Conservation (phyloP, 805 yeast genomes). For the Saturnispora hagleri region DNA sequence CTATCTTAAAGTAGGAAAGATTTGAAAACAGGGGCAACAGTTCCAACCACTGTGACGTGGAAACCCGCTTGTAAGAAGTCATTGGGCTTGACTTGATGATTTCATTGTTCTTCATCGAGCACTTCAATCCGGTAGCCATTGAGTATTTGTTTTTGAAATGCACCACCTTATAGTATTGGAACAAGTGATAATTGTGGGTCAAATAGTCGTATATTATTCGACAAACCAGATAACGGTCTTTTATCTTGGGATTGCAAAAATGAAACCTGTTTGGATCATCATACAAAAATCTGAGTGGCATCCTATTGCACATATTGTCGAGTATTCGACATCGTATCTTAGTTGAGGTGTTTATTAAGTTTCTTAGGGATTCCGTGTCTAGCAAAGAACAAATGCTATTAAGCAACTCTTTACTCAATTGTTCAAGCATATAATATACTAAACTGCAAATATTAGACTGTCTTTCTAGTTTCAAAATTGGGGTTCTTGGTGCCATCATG, state of each 20-base stretch:
- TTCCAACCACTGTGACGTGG: not conserved
- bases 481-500: not conserved
- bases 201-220: not conserved
- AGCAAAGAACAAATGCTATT: not conserved
- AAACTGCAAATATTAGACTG: not conserved
- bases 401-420: not conserved
- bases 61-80: not conserved
- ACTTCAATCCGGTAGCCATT: not conserved
- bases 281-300: not conserved
- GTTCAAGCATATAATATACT: not conserved
- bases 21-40: not conserved
- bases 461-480: not conserved
- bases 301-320: not conserved
- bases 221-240: not conserved
- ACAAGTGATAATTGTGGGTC: not conserved
- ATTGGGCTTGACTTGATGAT: not conserved
- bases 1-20: not conserved
- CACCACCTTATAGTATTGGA: not conserved
- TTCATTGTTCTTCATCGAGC: not conserved
- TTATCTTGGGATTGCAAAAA: not conserved
- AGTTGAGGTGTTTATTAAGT: not conserved
- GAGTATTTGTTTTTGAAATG: conserved; percentile 1
- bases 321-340: not conserved
- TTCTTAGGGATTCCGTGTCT: not conserved
- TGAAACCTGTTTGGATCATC: not conserved